These are phyloP conservation scores for Serendipita sp. DNA, from an alignment of 768 basidiomycete genomes.

Conservation along the genomic window DNA sequence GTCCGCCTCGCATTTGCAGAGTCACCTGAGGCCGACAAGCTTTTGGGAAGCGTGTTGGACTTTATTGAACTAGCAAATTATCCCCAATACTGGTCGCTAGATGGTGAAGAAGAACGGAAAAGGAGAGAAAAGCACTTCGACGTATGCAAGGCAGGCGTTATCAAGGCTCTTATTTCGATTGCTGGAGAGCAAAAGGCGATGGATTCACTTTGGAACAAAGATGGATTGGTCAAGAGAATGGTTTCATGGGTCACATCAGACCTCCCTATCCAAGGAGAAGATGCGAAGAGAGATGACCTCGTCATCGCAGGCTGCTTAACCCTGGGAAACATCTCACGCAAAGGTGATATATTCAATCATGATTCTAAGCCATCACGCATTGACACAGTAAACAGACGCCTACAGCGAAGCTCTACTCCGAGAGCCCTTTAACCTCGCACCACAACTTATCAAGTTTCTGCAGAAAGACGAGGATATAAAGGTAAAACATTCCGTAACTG, in stretches of 20 bases:
- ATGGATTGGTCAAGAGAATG: conserved; percentile 53
- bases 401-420: conserved; percentile 38
- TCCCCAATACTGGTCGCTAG: conserved; percentile 43
- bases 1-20: conserved; percentile 40
- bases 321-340: conserved; percentile 63
- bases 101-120: conserved; percentile 28
- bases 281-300: conserved; percentile 47
- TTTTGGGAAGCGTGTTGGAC: conserved; percentile 41
- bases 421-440: conserved; percentile 40
- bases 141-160: conserved; percentile 69
- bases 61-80: conserved; percentile 63
- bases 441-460: conserved; percentile 45
- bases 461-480: conserved; percentile 48
- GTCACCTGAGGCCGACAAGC: conserved; percentile 30
- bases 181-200: conserved; percentile 67
- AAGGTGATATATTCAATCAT: conserved; percentile 31
- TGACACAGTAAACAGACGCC: conserved; percentile 10
- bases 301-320: conserved; percentile 67
- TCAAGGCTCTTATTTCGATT: conserved; percentile 73
- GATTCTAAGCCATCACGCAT: conserved; percentile 15
- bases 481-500: conserved; percentile 76
- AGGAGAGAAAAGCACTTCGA: conserved; percentile 56
- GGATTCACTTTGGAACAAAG: conserved; percentile 57
- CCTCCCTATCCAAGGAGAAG: conserved; percentile 22
- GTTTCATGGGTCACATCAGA: conserved; percentile 56